These are phyloP conservation scores for Globisporangium carolinianum DNA, from an alignment of 352 stramenopile species.

Conservation along the genomic window DNA sequence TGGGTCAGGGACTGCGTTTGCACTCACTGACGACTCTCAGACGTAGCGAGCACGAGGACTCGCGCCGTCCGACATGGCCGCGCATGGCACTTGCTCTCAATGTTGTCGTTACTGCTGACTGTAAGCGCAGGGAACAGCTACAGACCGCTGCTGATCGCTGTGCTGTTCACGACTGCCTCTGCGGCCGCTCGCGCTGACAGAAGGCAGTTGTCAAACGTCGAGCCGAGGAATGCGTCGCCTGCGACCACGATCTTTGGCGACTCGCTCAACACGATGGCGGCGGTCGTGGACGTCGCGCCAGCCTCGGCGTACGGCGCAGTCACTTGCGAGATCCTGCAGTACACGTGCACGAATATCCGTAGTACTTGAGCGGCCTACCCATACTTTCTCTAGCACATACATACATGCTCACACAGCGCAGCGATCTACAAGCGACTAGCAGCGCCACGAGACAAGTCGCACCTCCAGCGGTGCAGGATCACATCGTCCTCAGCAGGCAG, in stretches of 20 bases:
- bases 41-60: too few relatives aligned
- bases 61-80: too few relatives aligned
- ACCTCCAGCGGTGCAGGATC: slow-evolving; percentile 65
- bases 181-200: slow-evolving; percentile 46
- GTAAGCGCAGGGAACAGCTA: slow-evolving; percentile 10
- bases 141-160: slow-evolving; percentile 24
- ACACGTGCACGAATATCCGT: slow-evolving; percentile 1
- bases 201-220: slow-evolving; percentile 65
- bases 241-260: slow-evolving; percentile 57
- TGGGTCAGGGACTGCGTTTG: too few relatives aligned
- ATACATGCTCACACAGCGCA: background rate
- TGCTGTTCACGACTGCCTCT: slow-evolving; percentile 11
- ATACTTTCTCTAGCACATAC: background rate
- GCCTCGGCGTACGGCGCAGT: slow-evolving; percentile 31
- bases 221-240: slow-evolving; percentile 62
- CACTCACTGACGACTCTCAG: too few relatives aligned
- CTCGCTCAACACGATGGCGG: slow-evolving; percentile 30
- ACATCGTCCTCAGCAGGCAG: slow-evolving; percentile 36
- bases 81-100: background rate
- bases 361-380: background rate
- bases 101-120: background rate
- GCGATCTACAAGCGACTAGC: background rate
- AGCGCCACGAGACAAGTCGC: background rate
- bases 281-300: slow-evolving; percentile 4
- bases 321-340: slow-evolving; percentile 57